Conservation (phyloP, 208 protist genomes). For the Strigomonas culicis region DNA sequence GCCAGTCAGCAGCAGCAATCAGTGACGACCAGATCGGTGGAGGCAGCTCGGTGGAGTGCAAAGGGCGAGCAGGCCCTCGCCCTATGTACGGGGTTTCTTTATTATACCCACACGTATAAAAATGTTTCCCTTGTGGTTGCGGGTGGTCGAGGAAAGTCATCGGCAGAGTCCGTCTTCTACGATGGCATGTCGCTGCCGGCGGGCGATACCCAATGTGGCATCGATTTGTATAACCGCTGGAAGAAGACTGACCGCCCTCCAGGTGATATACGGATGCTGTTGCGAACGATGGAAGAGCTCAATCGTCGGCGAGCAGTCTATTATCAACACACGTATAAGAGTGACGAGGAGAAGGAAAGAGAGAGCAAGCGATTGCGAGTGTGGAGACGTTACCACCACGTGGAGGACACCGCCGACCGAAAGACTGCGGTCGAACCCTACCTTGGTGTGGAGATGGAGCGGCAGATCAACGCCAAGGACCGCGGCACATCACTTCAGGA, state of each 20-base stretch:
- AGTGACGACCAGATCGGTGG: too few species aligned
- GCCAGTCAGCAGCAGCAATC: too few species aligned
- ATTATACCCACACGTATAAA: not conserved
- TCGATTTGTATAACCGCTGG: conserved; percentile 19
- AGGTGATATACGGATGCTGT: not conserved
- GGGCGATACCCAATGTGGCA: conserved; percentile 38
- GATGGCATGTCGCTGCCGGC: conserved; percentile 61
- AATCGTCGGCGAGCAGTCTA: conserved; percentile 13
- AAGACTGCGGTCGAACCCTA: too few species aligned
- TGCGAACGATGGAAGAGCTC: conserved; percentile 18
- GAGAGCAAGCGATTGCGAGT: too few species aligned
- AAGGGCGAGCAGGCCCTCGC: not conserved
- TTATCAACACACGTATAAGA: conserved; percentile 9
- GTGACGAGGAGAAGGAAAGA: not conserved
- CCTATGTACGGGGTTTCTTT: not conserved
- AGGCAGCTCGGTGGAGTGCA: too few species aligned
- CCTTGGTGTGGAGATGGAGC: too few species aligned
- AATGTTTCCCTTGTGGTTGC: too few species aligned
- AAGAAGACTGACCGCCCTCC: conserved; percentile 5
- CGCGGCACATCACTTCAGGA: too few species aligned
- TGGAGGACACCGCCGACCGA: too few species aligned
- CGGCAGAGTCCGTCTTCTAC: conserved; percentile 20
- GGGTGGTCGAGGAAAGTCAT: too few species aligned
- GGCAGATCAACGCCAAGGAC: too few species aligned
- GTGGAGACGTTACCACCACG: too few species aligned